Evolutionary conservation across 1,284 basidiomycete species (phyloP), one percentile per base, ranked within the genome.

Genomic region (Marasmius sp.): DNA sequence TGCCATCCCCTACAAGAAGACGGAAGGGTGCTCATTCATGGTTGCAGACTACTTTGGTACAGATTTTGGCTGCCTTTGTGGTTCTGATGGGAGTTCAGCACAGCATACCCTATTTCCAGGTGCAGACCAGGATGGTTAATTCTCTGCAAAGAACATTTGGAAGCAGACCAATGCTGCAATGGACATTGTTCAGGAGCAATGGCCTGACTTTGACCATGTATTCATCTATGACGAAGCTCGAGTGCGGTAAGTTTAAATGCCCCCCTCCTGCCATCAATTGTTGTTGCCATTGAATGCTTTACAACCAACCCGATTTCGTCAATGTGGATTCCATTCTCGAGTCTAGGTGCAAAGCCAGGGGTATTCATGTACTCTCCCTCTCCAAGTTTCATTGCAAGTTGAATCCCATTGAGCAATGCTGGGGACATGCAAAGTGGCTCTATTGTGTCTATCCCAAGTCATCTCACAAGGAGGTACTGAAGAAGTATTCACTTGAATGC

Each of bases 11-110:
- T 43, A 54, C 48, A 4, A 34, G 8, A 60, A 60, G 39, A 52
- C 51, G 18, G 59, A 60, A 12, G 58, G 58, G 6, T 16, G 11
- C 20, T 27, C 48, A 12, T 51, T 61, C 14, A 57, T 61, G 60
- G 45, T 72, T 8, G 60, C 70, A 1, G 66, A n/a, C n/a, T n/a
- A n/a, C n/a, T n/a, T n/a, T n/a, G n/a, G n/a, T n/a, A n/a, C n/a
- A n/a, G n/a, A n/a, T 76, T 73, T 68, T 66, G 70, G 73, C 6
- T 75, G 69, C 69, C 61, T 77, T 0, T 5, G 20, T 22, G 68
- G 69, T 10, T 66, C 61, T 7, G 61, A 70, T 68, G 66, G 68
- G 47, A 65, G 52, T 8, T 56, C 67, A 39, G 47, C 64, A 53
- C 62, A 66, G 11, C 60, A 58, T 10, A 53, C 66, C 9, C 18